Percentiles rank a stretch among this genome's conserved stretches.
phyloP scores from a whole-genome alignment of 352 stramenopile species.

The Phytophthora ramorum region DNA sequence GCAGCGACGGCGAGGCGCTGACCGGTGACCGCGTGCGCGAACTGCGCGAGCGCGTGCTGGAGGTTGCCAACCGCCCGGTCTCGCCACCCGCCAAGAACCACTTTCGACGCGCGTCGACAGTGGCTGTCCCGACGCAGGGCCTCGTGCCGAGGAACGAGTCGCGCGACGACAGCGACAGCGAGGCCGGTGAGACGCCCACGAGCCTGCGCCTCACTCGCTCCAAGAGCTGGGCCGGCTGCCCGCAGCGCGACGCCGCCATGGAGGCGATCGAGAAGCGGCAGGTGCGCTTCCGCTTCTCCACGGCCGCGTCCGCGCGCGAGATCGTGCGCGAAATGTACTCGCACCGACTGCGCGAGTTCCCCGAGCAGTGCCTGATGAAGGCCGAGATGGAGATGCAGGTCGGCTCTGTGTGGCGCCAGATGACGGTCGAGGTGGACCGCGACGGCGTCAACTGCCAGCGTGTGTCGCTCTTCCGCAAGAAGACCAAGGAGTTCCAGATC shows the following conservation, averaged over 20 bases:
- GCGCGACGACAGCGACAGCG: slow-evolving; percentile 32
- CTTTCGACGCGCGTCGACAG: slow-evolving; percentile 63
- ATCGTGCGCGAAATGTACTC: slow-evolving; percentile 79
- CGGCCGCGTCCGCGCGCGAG: slow-evolving; percentile 59
- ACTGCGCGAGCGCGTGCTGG: slow-evolving; percentile 21
- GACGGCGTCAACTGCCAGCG: slow-evolving; percentile 64
- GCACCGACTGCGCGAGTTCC: slow-evolving; percentile 63
- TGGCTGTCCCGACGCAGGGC: slow-evolving; percentile 43
- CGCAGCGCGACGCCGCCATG: slow-evolving; percentile 56
- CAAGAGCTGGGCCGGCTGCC: slow-evolving; percentile 56
- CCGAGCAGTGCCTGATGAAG: slow-evolving; percentile 43
- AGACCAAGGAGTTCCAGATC: slow-evolving; percentile 58
- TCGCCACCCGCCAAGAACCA: slow-evolving; percentile 18
- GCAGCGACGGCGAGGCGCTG: slow-evolving; percentile 32
- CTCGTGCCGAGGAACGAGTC: slow-evolving; percentile 18
- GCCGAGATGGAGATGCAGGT: slow-evolving; percentile 50
- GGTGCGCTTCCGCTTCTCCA: slow-evolving; percentile 70
- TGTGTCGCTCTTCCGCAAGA: slow-evolving; percentile 70
- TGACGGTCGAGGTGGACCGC: slow-evolving; percentile 56
- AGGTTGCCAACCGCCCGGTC: slow-evolving; percentile 3
- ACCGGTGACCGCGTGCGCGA: slow-evolving; percentile 22
- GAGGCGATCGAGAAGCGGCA: slow-evolving; percentile 66
- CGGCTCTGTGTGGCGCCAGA: slow-evolving; percentile 58
- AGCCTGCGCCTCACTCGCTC: slow-evolving; percentile 45
- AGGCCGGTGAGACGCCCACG: slow-evolving; percentile 13